Evolutionary conservation across 805 yeast species (phyloP).

Genomic region (Candida adriatica): DNA sequence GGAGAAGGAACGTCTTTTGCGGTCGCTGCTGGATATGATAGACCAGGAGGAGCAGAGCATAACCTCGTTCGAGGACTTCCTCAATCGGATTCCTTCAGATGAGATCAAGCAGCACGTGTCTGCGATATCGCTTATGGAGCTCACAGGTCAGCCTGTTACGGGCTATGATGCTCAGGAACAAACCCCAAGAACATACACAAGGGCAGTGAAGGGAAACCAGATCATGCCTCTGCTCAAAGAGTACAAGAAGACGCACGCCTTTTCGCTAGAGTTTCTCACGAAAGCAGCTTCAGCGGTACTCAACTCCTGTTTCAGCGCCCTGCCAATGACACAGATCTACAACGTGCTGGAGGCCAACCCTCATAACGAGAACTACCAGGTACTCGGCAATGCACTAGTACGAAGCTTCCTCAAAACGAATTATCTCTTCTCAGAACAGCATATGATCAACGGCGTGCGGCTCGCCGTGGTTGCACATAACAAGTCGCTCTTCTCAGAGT

Average conservation of each 20-base stretch:
- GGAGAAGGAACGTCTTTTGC: constrained; percentile 1
- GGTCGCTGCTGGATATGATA: constrained; percentile 1
- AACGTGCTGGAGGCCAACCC: constrained; percentile 1
- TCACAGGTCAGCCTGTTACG: constrained; percentile 1
- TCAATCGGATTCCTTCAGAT: constrained; percentile 3
- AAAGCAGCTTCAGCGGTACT: constrained; percentile 4
- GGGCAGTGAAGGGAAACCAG: constrained; percentile 1
- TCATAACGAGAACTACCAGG: constrained; percentile 8
- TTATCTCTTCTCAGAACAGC: not conserved
- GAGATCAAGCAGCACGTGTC: constrained; percentile 3
- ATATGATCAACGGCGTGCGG: constrained; percentile 1
- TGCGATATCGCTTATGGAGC: constrained; percentile 1
- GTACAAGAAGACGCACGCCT: not conserved
- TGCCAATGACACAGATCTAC: constrained; percentile 2
- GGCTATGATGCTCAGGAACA: constrained; percentile 4
- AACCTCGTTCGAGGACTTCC: constrained; percentile 7
- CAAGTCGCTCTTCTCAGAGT: constrained; percentile 2
- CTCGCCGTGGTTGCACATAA: constrained; percentile 6
- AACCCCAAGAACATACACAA: constrained; percentile 2
- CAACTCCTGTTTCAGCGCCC: constrained; percentile 3
- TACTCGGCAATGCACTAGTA: constrained; percentile 2
- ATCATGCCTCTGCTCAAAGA: not conserved
- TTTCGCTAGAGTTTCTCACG: constrained; percentile 4
- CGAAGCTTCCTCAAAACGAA: constrained; percentile 1
- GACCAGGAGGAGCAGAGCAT: constrained; percentile 4